phyloP scores from a whole-genome alignment of 805 yeast genomes.

The Metschnikowia kofuensis region DNA sequence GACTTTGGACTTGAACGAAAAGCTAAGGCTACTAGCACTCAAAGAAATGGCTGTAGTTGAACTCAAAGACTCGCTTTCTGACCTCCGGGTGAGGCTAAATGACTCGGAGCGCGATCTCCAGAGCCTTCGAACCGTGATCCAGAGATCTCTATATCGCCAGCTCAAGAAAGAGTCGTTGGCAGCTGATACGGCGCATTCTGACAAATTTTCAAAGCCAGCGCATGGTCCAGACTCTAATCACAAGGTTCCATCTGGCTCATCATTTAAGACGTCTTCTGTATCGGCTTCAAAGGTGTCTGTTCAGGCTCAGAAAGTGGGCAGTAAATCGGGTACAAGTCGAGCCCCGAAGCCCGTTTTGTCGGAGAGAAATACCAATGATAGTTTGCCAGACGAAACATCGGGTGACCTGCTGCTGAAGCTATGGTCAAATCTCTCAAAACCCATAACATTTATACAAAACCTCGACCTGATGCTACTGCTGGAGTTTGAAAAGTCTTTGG shows the following conservation, averaged over 20 bases:
- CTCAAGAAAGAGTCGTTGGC: slow-evolving; percentile 15
- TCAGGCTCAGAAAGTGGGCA: background rate
- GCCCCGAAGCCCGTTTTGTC: too few species aligned
- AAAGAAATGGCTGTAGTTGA: slow-evolving; percentile 70
- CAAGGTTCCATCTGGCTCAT: too few species aligned
- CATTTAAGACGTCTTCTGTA: background rate
- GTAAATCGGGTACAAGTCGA: too few species aligned
- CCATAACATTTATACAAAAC: slow-evolving; percentile 61
- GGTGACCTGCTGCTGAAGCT: slow-evolving; percentile 10
- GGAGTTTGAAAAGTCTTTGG: slow-evolving; percentile 47
- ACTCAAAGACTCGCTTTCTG: slow-evolving; percentile 52
- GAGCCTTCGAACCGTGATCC: slow-evolving; percentile 46
- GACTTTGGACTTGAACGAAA: slow-evolving; percentile 42
- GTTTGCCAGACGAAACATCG: background rate
- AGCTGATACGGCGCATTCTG: background rate
- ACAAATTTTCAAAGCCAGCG: background rate
- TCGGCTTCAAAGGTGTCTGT: background rate
- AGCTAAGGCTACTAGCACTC: slow-evolving; percentile 58
- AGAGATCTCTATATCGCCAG: slow-evolving; percentile 44
- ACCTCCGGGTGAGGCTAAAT: slow-evolving; percentile 37
- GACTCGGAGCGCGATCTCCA: slow-evolving; percentile 49
- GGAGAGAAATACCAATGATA: background rate
- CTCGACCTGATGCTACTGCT: slow-evolving; percentile 64
- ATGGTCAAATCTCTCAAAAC: slow-evolving; percentile 42
- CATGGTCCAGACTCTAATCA: too few species aligned